These are phyloP conservation scores for Ascosphaera acerosa DNA, from an alignment of 2,329 filamentous ascomycete genomes.

Conservation along the genomic window DNA sequence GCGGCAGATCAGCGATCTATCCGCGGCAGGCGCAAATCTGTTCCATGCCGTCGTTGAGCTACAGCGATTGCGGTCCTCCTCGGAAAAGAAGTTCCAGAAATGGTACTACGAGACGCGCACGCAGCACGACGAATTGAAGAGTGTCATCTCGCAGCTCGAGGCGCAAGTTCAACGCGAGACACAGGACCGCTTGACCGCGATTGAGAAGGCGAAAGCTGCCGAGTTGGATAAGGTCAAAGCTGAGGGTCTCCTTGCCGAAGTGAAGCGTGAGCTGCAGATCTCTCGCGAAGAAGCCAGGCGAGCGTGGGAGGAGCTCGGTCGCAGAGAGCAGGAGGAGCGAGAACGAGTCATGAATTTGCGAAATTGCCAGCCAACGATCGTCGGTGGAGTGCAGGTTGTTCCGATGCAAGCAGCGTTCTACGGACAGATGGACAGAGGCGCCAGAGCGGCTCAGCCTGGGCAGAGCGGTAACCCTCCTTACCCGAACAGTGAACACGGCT, in stretches of 20 bases:
- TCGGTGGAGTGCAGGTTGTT: constrained; percentile 85
- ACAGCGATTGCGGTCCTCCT: constrained; percentile 77
- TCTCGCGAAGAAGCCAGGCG: constrained; percentile 87
- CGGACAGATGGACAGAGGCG: constrained; percentile 24
- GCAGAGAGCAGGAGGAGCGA: constrained; percentile 77
- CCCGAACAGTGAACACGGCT: neutral
- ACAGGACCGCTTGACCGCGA: constrained; percentile 39
- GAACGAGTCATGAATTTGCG: constrained; percentile 67
- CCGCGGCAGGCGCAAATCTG: constrained; percentile 82
- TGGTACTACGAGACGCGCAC: constrained; percentile 94
- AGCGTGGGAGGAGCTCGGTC: constrained; percentile 90
- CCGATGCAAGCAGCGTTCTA: constrained; percentile 55
- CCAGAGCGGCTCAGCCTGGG: neutral
- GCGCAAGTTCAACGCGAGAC: constrained; percentile 49
- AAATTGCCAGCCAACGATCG: constrained; percentile 63
- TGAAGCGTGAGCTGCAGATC: constrained; percentile 79
- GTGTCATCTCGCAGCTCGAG: constrained; percentile 60
- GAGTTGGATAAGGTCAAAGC: constrained; percentile 43
- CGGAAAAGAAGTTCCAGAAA: constrained; percentile 89
- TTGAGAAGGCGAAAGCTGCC: constrained; percentile 37
- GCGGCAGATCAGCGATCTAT: constrained; percentile 88
- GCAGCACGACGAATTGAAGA: constrained; percentile 64
- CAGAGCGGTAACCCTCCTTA: neutral
- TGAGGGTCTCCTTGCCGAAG: constrained; percentile 61
- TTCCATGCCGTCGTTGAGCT: constrained; percentile 96